Evolutionary conservation across 1,284 basidiomycete genomes (phyloP).

Genomic region (Malassezia equina): DNA sequence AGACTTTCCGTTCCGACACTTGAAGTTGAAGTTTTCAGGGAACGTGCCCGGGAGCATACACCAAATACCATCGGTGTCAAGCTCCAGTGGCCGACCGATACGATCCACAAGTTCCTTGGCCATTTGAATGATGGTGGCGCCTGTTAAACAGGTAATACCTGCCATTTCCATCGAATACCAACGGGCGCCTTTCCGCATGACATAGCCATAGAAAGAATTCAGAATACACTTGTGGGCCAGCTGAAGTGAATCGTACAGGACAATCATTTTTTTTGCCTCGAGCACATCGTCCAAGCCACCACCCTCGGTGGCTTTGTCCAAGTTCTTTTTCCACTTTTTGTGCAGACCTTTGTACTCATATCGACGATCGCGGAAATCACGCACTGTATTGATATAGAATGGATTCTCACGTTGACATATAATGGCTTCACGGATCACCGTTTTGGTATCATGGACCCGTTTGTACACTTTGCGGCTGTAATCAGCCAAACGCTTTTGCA

Average conservation of each 20-base stretch:
- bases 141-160: conserved; percentile 95
- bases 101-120: conserved; percentile 90
- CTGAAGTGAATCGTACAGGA: conserved; percentile 98
- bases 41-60: conserved; percentile 98
- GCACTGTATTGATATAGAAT: conserved; percentile 98
- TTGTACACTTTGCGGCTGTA: conserved; percentile 98
- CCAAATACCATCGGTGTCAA: conserved; percentile 99
- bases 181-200: conserved; percentile 97
- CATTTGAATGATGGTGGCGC: conserved; percentile 99
- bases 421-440: conserved; percentile 86
- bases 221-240: conserved; percentile 99
- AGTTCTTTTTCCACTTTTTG: conserved; percentile 99
- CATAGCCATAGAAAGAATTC: conserved; percentile 99
- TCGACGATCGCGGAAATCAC: conserved; percentile 89
- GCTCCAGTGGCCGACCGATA: conserved; percentile 88
- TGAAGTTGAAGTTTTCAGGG: conserved; percentile 96
- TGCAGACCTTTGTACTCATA: conserved; percentile 98
- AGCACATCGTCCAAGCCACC: conserved; percentile 60
- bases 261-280: conserved; percentile 98
- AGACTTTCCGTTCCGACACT: conserved; percentile 74
- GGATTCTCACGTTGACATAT: conserved; percentile 98
- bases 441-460: conserved; percentile 97
- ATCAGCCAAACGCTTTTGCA: conserved; percentile 94
- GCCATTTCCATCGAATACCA: conserved; percentile 99
- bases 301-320: conserved; percentile 64